These are phyloP conservation scores for Asterella californica DNA, from an alignment of 225 moss, liverwort and hornwort species.

Conservation along the genomic window DNA sequence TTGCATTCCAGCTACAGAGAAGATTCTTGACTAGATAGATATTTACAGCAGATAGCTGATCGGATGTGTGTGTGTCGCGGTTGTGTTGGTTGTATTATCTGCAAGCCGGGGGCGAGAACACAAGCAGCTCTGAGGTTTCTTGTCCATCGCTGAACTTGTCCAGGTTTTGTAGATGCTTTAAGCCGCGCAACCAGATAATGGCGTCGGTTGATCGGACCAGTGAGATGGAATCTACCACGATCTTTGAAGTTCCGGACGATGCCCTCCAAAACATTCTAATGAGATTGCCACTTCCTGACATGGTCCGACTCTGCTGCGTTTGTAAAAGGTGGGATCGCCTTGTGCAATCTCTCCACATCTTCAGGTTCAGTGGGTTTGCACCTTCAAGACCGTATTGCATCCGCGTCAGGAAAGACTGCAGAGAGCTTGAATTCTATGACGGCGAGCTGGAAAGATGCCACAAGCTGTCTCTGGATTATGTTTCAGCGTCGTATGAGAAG, in stretches of 20 bases:
- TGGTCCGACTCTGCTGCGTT: constrained; percentile 9
- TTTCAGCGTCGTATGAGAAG: constrained; percentile 4
- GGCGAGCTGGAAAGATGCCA: constrained; percentile 1
- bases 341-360: not conserved
- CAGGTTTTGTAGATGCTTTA: too few relatives aligned
- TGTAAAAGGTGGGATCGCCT: not conserved
- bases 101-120: too few relatives aligned
- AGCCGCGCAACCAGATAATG: not conserved
- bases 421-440: constrained; percentile 5
- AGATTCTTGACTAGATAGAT: too few relatives aligned
- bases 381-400: not conserved
- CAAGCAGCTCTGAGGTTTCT: too few relatives aligned
- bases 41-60: too few relatives aligned
- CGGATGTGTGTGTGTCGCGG: too few relatives aligned
- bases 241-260: constrained; percentile 11
- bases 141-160: too few relatives aligned
- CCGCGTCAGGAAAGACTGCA: not conserved
- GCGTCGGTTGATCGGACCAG: not conserved
- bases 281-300: constrained; percentile 5
- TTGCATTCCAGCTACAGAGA: too few relatives aligned
- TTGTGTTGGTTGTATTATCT: too few relatives aligned
- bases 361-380: not conserved
- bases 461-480: not conserved
- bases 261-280: constrained; percentile 4
- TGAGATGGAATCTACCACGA: not conserved